Conservation (phyloP, 352 stramenopile species). For the Pythium scleroteichum region DNA sequence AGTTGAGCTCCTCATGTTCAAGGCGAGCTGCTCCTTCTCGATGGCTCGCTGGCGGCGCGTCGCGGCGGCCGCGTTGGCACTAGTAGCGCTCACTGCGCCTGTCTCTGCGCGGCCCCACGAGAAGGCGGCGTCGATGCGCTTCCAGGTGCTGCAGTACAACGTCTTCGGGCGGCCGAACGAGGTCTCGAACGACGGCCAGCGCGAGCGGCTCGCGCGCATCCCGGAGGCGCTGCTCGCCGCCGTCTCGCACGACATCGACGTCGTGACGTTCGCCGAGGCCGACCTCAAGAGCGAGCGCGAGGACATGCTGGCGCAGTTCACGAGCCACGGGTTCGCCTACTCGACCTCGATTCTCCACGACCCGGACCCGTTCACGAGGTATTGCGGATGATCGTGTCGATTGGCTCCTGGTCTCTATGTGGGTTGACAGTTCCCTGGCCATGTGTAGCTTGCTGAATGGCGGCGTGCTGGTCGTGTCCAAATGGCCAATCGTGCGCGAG, state of each 20-base stretch:
- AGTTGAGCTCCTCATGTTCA: too few species aligned
- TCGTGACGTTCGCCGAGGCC: conserved; percentile 78
- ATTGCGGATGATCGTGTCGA: too few species aligned
- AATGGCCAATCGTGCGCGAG: conserved; percentile 77
- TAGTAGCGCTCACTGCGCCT: background rate
- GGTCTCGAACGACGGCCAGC: conserved; percentile 73
- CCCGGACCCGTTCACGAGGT: conserved; percentile 78
- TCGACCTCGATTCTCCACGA: conserved; percentile 73
- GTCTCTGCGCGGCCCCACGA: background rate
- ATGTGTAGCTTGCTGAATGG: conserved; percentile 62
- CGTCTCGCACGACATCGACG: conserved; percentile 58
- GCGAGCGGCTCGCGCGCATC: conserved; percentile 60
- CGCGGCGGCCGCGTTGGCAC: too few species aligned
- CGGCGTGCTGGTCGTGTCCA: conserved; percentile 79
- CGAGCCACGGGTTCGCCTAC: conserved; percentile 51
- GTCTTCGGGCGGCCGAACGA: conserved; percentile 70
- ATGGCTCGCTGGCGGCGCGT: too few species aligned
- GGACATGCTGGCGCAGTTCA: conserved; percentile 66
- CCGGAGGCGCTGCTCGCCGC: conserved; percentile 44
- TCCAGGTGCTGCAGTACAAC: conserved; percentile 65
- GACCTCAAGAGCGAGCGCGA: conserved; percentile 52
- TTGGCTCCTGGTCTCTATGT: too few species aligned
- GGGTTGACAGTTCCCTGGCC: too few species aligned
- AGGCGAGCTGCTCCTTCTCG: too few species aligned
- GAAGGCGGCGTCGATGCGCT: conserved; percentile 16